Conservation (phyloP, 2,329 filamentous ascomycete genomes). For the Colletotrichum limetticola region DNA sequence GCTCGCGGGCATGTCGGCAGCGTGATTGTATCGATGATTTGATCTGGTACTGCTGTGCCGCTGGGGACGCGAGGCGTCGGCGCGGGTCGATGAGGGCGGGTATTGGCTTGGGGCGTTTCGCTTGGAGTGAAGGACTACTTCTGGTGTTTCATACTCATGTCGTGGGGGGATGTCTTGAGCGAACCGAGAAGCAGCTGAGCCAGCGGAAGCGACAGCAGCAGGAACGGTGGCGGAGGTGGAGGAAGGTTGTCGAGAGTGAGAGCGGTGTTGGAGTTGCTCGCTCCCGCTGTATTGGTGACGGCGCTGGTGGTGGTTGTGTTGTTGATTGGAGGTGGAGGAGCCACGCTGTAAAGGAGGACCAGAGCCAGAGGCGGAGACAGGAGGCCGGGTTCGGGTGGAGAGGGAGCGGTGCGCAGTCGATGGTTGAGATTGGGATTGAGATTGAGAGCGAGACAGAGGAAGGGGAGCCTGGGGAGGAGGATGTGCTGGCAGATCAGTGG, state of each 20-base stretch:
- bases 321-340: constrained; percentile 40
- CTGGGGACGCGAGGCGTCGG: constrained; percentile 60
- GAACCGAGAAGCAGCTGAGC: constrained; percentile 43
- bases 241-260: constrained; percentile 45
- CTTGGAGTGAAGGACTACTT: constrained; percentile 71
- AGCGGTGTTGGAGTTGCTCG: constrained; percentile 49
- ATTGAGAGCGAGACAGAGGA: constrained; percentile 29
- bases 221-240: constrained; percentile 43
- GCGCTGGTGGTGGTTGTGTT: constrained; percentile 43
- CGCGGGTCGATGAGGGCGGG: constrained; percentile 60
- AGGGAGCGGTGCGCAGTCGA: constrained; percentile 47
- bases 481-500: constrained; percentile 43
- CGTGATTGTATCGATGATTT: constrained; percentile 46
- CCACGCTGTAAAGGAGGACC: constrained; percentile 29
- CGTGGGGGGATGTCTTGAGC: constrained; percentile 60
- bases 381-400: constrained; percentile 48
- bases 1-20: constrained; percentile 60
- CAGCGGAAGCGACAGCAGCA: constrained; percentile 1
- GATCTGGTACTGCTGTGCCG: constrained; percentile 63
- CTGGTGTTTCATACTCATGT: constrained; percentile 79
- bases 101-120: constrained; percentile 74
- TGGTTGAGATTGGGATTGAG: constrained; percentile 40
- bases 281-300: constrained; percentile 1
- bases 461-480: constrained; percentile 20
- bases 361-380: constrained; percentile 38